A percentile compares a stretch with the other conserved stretches of the same genome.
Evolutionary conservation across 345 rosid genomes (phyloP).

Genomic region (Aquilaria malaccensis): DNA sequence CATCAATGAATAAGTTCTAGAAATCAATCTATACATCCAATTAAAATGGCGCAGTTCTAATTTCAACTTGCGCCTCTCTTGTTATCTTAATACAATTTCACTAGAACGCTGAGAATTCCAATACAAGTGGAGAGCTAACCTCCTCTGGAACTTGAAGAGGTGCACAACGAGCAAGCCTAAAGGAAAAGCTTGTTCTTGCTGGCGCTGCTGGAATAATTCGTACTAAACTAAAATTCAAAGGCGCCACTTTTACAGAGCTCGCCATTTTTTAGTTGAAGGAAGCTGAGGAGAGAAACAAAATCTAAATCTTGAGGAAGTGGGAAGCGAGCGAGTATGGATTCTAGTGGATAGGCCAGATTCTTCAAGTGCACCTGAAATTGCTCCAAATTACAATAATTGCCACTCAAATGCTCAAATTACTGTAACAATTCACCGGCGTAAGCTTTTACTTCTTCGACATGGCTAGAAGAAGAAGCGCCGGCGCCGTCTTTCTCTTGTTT

Average conservation of each 20-base stretch:
- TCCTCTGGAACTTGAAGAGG: constrained; percentile 28
- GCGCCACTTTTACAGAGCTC: constrained; percentile 6
- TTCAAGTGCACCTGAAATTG: neutral
- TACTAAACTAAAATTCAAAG: constrained; percentile 4
- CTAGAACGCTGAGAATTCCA: neutral
- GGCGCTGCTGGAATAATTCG: constrained; percentile 7
- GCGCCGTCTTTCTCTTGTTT: constrained; percentile 2
- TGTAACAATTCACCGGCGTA: neutral
- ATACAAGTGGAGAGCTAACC: constrained; percentile 15
- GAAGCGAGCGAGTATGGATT: too few species aligned
- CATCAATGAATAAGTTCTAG: too few species aligned
- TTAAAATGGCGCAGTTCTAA: too few species aligned
- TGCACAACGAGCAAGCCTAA: constrained; percentile 34
- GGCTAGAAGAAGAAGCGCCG: neutral
- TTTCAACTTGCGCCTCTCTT: too few species aligned
- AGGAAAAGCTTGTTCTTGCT: constrained; percentile 6
- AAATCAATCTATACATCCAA: too few species aligned
- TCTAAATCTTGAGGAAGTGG: neutral
- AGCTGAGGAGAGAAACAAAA: neutral
- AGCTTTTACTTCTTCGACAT: neutral
- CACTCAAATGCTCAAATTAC: neutral
- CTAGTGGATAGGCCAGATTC: too few species aligned
- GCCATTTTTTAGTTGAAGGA: constrained; percentile 8
- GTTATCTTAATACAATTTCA: too few species aligned
- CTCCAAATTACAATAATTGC: constrained; percentile 7